A percentile compares a stretch with the other conserved stretches of the same genome.
These are phyloP conservation scores for Lupinus albus DNA, from an alignment of 306 rosid genomes.

Conservation along the genomic window DNA sequence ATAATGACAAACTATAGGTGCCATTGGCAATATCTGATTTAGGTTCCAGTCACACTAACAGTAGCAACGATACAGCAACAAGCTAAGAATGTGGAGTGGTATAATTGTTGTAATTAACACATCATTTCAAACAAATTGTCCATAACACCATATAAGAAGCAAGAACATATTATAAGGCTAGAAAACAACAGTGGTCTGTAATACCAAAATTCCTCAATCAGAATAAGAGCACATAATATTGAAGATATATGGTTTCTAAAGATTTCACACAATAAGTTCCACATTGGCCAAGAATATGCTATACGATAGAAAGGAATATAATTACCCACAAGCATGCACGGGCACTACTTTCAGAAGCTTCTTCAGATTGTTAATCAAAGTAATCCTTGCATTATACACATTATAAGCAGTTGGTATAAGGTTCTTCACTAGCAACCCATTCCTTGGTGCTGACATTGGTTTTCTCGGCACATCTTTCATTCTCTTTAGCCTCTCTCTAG, in stretches of 20 bases:
- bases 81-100: neutral
- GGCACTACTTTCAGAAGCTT: constrained; percentile 77
- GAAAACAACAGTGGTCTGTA: constrained; percentile 18
- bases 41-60: neutral
- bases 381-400: constrained; percentile 75
- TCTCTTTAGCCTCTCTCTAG: constrained; percentile 90
- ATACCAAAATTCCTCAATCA: constrained; percentile 11
- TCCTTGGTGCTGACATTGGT: constrained; percentile 74
- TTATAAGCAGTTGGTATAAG: constrained; percentile 74
- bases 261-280: constrained; percentile 20
- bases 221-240: neutral
- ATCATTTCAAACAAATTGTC: constrained; percentile 25
- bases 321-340: constrained; percentile 93
- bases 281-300: neutral
- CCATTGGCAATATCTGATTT: constrained; percentile 1
- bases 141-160: constrained; percentile 10
- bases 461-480: constrained; percentile 64
- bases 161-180: constrained; percentile 18
- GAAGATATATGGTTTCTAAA: constrained; percentile 14
- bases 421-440: constrained; percentile 79
- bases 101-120: neutral
- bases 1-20: neutral
- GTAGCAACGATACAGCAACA: neutral
- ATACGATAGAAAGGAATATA: constrained; percentile 32
- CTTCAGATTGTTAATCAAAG: constrained; percentile 86